Base-by-base conservation (phyloP, 1,284 basidiomycete species). In the Tausonia pullulans region DNA sequence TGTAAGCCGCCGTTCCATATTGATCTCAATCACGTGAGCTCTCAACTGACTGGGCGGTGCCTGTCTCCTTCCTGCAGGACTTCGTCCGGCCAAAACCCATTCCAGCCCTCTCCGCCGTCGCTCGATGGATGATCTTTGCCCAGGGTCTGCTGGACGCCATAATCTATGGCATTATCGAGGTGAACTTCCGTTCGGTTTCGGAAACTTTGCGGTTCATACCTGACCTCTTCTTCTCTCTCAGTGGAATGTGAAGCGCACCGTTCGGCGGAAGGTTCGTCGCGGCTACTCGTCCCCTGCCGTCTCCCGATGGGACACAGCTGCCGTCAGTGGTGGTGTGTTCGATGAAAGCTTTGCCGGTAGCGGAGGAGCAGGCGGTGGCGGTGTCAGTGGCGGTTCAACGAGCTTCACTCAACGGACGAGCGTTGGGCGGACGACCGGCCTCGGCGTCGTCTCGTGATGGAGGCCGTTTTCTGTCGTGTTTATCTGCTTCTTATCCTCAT, bases 41-140 rank as follows among this genome's bases (percentile, higher is more conserved):
- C n/a, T 51, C n/a, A n/a, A n/a, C 49, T 51, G 49, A 51, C 11
- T 51, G 49, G 27, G 27, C 27, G 27, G 27, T 27, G 27, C 27
- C 27, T 27, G 27, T 27, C 27, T 27, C 27, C 27, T 27, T 27
- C 27, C 27, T 27, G 27, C 27, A 27, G 27, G 27, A 65, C 57
- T 65, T 65, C 10, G 54, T 27, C 27, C 39, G 27, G 9, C 41
- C 43, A 1, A 50, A 16, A 7, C 64, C 64, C 9, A 41, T 27
- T 27, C 50, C 46, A 4, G 39, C 65, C 0, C 67, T 78, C 10
- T 66, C 74, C 43, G 77, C 76, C 6, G 63, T 78, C 14, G 75
- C 75, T 5, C 68, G 76, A 58, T 78, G 77, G 77, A 72, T 77
- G 65, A 71, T 78, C 58, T 74, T 78, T 55, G 69, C 74, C 3